Base-by-base conservation (phyloP, 2,329 filamentous ascomycete genomes). In the Nemania serpens region DNA sequence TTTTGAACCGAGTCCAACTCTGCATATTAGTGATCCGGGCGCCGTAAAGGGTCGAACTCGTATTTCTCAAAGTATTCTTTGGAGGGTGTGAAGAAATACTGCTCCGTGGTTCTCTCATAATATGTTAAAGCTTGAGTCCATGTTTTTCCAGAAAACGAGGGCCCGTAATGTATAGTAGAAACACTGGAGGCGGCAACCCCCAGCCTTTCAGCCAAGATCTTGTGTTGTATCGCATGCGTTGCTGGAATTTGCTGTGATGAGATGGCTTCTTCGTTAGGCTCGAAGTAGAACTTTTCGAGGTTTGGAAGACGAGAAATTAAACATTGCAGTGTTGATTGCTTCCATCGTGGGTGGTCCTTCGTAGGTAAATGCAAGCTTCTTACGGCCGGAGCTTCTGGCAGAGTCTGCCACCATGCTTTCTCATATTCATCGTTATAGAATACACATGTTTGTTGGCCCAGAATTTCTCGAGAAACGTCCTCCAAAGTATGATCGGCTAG, bases 271-370 rank as follows among this genome's bases (percentile, higher is more conserved):
- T 46, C 42, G 18, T 46, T 25, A 25, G 42, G 42, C 20, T 47
- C 43, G 22, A 29, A 77, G 54, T 71, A 70, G 64, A 78, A 63
- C 62, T 78, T 73, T 64, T 73, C 69, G 52, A 79, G 58, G 56
- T 69, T 71, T 13, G 75, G 73, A 59, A 77, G 70, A 47, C 71
- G 71, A 11, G 71, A 62, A 59, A 77, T 66, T 67, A 78, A 75
- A 13, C 73, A 64, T 33, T 66, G 65, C 25, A 77, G 67, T 34
- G 71, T 64, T 20, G 51, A 20, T 37, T 70, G 36, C 11, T n/a
- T 39, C 36, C 36, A 39, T 5, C 5, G 5, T 39, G 5, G 36
- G 36, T n/a, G 5, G 11, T 71, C 53, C 71, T 73, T 73, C 74
- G 77, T 69, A 71, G 42, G 75, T 59, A 78, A 61, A 48, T 77